These are phyloP conservation scores for Basipetospora chlamydospora DNA, from an alignment of 2,329 filamentous ascomycete species.

Conservation along the genomic window DNA sequence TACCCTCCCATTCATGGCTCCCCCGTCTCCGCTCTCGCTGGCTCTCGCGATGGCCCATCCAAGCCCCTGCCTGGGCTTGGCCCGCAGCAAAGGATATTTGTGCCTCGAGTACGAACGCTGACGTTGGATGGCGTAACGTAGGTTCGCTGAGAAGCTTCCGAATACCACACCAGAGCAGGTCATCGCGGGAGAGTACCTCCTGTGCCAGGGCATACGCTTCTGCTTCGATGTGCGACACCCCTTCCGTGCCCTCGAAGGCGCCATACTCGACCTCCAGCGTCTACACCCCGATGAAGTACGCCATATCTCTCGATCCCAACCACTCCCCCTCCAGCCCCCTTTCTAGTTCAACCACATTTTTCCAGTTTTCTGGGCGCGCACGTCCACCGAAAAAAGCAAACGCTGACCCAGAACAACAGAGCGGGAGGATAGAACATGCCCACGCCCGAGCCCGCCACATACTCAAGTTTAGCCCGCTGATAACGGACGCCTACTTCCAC, in stretches of 20 bases:
- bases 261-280: constrained; percentile 65
- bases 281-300: constrained; percentile 44
- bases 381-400: neutral
- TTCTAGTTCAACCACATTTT: too few species aligned
- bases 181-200: constrained; percentile 78
- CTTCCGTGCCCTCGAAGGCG: constrained; percentile 74
- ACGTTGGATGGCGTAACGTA: constrained; percentile 5
- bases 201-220: constrained; percentile 85
- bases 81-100: too few species aligned
- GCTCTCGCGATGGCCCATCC: too few species aligned
- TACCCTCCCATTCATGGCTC: neutral
- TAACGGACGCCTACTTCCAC: constrained; percentile 95
- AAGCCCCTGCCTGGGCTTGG: too few species aligned
- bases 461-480: constrained; percentile 63
- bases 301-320: constrained; percentile 9
- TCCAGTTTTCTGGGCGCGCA: too few species aligned
- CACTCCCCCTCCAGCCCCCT: neutral
- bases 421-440: constrained; percentile 38
- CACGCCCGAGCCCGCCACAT: constrained; percentile 60
- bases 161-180: constrained; percentile 67
- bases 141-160: constrained; percentile 55
- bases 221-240: constrained; percentile 89
- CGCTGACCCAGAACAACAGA: constrained; percentile 9
- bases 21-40: too few species aligned
- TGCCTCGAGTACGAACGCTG: neutral